Evolutionary conservation across 768 basidiomycete species (phyloP).

Genomic region (Tremella fuciformis): DNA sequence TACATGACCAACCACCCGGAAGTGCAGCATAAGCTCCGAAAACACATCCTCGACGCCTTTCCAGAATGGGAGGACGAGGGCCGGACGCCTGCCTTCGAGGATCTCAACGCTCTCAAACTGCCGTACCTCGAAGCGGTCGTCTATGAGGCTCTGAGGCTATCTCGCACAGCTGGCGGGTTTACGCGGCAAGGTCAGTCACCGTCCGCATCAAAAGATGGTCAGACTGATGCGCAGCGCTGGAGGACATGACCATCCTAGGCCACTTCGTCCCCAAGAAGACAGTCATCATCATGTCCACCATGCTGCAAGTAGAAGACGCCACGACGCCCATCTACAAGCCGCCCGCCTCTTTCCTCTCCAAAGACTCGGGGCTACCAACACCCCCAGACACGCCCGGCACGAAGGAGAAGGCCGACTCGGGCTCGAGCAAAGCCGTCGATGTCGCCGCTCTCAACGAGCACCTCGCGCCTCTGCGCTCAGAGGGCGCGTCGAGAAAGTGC

Average conservation of each 20-base stretch:
- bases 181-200: constrained; percentile 25
- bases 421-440: not conserved
- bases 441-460: constrained; percentile 6
- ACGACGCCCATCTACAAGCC: constrained; percentile 12
- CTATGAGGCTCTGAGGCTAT: constrained; percentile 36
- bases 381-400: not conserved
- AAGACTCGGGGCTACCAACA: not conserved
- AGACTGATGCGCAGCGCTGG: constrained; percentile 22
- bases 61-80: constrained; percentile 21
- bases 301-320: constrained; percentile 22
- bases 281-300: constrained; percentile 26
- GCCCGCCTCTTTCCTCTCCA: not conserved
- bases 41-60: constrained; percentile 19
- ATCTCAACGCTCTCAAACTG: constrained; percentile 26
- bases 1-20: constrained; percentile 41
- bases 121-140: constrained; percentile 47
- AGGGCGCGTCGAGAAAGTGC: constrained; percentile 18
- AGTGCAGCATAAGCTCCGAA: constrained; percentile 34
- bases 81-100: constrained; percentile 30
- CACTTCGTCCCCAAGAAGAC: constrained; percentile 39
- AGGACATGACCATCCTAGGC: constrained; percentile 41
- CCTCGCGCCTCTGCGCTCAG: constrained; percentile 5
- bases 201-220: not conserved
- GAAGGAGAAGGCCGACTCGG: not conserved
- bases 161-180: constrained; percentile 34